Base-by-base conservation (phyloP, 768 basidiomycete species). In the Auriscalpium microsporum region DNA sequence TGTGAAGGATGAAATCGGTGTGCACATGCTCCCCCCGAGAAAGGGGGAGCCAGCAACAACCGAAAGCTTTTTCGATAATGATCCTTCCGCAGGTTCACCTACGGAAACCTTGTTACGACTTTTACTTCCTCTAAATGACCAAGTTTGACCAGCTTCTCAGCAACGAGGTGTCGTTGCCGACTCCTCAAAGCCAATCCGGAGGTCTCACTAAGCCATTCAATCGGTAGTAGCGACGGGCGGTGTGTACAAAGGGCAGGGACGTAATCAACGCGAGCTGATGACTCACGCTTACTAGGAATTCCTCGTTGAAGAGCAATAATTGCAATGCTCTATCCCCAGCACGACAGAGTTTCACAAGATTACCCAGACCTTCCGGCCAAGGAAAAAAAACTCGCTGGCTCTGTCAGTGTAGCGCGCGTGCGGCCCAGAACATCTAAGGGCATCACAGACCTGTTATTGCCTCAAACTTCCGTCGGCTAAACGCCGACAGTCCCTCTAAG, bases 221-320 rank as follows among this genome's bases (percentile, higher is more conserved):
- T 87, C 82, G 80, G 86, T 87, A 86, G 84, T 87, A 86, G 86
- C 80, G 83, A 86, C 83, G 79, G 84, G 86, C 82, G 82, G 85
- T 86, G 84, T 86, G 83, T 86, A 86, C 82, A 86, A 85, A 85
- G 84, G 84, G 85, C 84, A 86, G 85, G 84, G 84, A 86, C 84
- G 80, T 86, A 86, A 85, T 87, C 84, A 83, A 86, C 81, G 82
- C 79, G 77, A 85, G 85, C 83, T 87, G 83, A 85, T 86, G 83
- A 87, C 83, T 84, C 80, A 78, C 80, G 80, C 79, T 84, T 87
- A 86, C 85, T 85, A 85, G 83, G 83, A 78, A 87, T 86, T 86
- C 85, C 84, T 86, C 80, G 82, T 86, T 87, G 83, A 87, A 86
- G 86, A 86, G 83, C 84, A 82, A 87, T 86, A 87, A 85, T 86